These are phyloP conservation scores for Tagetes patula DNA, from an alignment of 129 eudicot genomes.

Conservation along the genomic window DNA sequence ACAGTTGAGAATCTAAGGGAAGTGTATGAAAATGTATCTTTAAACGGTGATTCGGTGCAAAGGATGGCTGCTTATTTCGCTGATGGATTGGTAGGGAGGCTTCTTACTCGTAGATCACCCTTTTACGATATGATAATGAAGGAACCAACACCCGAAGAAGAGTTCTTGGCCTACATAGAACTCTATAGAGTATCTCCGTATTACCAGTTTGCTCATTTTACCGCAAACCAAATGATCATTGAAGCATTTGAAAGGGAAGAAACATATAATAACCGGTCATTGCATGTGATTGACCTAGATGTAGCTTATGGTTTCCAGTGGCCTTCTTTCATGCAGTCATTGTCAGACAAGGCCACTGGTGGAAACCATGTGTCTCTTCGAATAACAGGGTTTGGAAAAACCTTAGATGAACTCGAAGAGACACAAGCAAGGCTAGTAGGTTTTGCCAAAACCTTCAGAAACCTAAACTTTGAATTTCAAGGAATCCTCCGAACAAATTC, in stretches of 20 bases:
- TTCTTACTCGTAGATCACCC: conserved; percentile 65
- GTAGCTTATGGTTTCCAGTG: conserved; percentile 75
- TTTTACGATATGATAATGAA: conserved; percentile 68
- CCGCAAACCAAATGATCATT: conserved; percentile 79
- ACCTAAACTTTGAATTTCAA: conserved; percentile 52
- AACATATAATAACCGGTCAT: conserved; percentile 25
- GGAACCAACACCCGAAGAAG: conserved; percentile 53
- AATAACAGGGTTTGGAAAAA: conserved; percentile 63
- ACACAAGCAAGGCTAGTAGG: conserved; percentile 54
- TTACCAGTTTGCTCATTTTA: conserved; percentile 89
- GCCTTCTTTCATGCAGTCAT: conserved; percentile 89
- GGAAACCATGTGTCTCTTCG: conserved; percentile 43
- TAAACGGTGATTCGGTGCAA: conserved; percentile 71
- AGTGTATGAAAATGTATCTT: conserved; percentile 47
- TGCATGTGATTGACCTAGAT: conserved; percentile 78
- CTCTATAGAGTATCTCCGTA: conserved; percentile 79
- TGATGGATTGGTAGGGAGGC: conserved; percentile 65
- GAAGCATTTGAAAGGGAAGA: conserved; percentile 71
- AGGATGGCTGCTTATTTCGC: conserved; percentile 89
- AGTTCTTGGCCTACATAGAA: conserved; percentile 67
- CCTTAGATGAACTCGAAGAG: conserved; percentile 52
- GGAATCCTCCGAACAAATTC: conserved; percentile 42
- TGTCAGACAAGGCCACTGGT: conserved; percentile 55
- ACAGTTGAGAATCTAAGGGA: conserved; percentile 50
- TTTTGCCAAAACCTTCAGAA: conserved; percentile 51